Base-by-base conservation (phyloP, 179 eudicot species). In the Sideroxylon spinosum region DNA sequence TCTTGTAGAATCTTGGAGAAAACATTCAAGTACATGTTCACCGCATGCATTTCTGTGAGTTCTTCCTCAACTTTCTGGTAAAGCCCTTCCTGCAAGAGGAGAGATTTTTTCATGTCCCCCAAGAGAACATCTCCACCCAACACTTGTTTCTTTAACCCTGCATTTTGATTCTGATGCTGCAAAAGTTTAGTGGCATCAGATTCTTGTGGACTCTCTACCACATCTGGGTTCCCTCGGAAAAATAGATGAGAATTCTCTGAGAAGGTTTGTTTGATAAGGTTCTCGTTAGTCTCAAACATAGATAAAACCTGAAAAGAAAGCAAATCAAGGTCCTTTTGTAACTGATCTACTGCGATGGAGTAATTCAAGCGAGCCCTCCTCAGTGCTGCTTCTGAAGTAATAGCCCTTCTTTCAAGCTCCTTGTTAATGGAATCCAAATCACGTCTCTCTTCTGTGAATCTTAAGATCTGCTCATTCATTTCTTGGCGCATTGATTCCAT, bases 241-340 rank as follows among this genome's bases (percentile, higher is more conserved):
- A 79, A 78, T 0, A 86, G 82, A 72, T 83, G 86, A 9, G 87
- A 76, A 82, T 89, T 84, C 79, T 88, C 94, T 7, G 92, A 79
- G 78, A 92, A 89, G 57, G 93, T 87, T 86, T 89, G 86, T 78
- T 84, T 86, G 64, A 92, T 87, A 69, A 96, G 90, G 77, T 84
- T 92, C 78, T 94, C 94, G 73, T 94, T 96, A n/a, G 96, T 92
- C 88, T 94, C 94, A 72, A 86, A 91, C 97, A 96, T 89, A 63
- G 99, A 94, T 53, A 89, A 61, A 73, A 94, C 97, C 80, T 96
- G 99, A 68, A 81, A 89, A 72, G 99, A 92, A 78, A 96, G 97
- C 74, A 90, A 82, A 80, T 90, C 97, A 61, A 96, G 96, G 82
- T 96, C 97, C 81, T 92, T 94, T 59, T 96, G 99, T 75, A 96